These are phyloP conservation scores for Pseudogymnoascus sp. DNA, from an alignment of 2,329 filamentous ascomycete genomes.

Conservation along the genomic window DNA sequence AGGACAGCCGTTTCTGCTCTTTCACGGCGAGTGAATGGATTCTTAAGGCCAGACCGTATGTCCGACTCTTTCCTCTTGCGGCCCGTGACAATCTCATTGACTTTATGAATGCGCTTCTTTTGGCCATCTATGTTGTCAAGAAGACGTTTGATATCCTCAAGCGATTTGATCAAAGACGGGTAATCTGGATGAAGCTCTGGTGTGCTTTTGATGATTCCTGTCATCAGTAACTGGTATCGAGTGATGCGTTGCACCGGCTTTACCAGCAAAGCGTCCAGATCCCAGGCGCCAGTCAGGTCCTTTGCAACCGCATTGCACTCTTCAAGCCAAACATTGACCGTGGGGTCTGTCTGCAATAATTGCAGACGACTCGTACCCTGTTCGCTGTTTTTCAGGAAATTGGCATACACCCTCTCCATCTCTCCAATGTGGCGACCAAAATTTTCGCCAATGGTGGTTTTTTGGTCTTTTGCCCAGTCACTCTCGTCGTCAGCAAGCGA, in stretches of 20 bases:
- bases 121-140: conserved; percentile 86
- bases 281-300: conserved; percentile 89
- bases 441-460: conserved; percentile 24
- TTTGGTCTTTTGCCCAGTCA: conserved; percentile 20
- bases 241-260: conserved; percentile 93
- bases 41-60: conserved; percentile 72
- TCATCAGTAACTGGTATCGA: conserved; percentile 84
- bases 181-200: conserved; percentile 78
- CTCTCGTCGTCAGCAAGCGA: neutral
- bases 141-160: conserved; percentile 46
- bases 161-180: conserved; percentile 46
- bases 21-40: conserved; percentile 68
- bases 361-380: conserved; percentile 52
- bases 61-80: conserved; percentile 84
- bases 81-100: conserved; percentile 74
- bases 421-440: conserved; percentile 43
- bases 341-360: conserved; percentile 53
- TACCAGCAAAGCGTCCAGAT: conserved; percentile 89
- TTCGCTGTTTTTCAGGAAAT: conserved; percentile 56
- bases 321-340: conserved; percentile 75
- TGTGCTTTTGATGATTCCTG: conserved; percentile 70
- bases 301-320: conserved; percentile 90
- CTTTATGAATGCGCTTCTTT: conserved; percentile 88
- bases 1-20: conserved; percentile 21
- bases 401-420: conserved; percentile 54